phyloP scores from a whole-genome alignment of 2,329 filamentous ascomycete genomes.

The Chrysoporthe cubensis region DNA sequence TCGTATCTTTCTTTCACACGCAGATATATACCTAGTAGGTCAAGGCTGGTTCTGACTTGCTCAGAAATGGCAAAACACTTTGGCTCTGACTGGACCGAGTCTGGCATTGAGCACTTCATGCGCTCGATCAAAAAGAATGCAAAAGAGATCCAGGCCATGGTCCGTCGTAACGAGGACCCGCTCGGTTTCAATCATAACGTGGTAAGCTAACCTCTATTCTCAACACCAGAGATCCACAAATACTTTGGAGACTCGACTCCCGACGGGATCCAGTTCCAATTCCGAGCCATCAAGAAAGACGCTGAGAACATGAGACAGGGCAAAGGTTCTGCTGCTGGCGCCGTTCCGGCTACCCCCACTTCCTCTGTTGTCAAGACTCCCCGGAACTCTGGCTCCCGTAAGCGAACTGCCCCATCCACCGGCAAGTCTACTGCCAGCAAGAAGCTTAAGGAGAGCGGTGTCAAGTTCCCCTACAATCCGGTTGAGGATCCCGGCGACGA shows the following conservation, averaged over 20 bases:
- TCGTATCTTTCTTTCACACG: neutral
- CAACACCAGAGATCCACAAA: conserved; percentile 56
- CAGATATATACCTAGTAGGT: neutral
- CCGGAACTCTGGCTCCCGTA: conserved; percentile 19
- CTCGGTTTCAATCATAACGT: conserved; percentile 42
- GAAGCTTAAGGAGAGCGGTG: conserved; percentile 50
- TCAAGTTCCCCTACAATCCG: conserved; percentile 50
- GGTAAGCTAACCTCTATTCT: conserved; percentile 28
- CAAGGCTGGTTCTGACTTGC: conserved; percentile 31
- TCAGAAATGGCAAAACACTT: conserved; percentile 53
- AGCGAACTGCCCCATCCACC: conserved; percentile 25
- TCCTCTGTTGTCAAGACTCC: conserved; percentile 29
- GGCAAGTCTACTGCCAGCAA: conserved; percentile 24
- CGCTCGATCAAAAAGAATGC: conserved; percentile 50
- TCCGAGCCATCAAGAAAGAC: conserved; percentile 58
- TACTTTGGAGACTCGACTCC: conserved; percentile 63
- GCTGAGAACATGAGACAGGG: conserved; percentile 48
- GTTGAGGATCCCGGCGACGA: conserved; percentile 22
- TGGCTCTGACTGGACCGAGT: conserved; percentile 53
- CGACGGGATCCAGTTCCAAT: conserved; percentile 64
- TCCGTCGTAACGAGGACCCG: conserved; percentile 45
- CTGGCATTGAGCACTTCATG: conserved; percentile 56
- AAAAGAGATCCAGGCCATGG: conserved; percentile 42
- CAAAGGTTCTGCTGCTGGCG: conserved; percentile 6
- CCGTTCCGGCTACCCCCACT: conserved; percentile 3